A percentile compares a stretch with the other conserved stretches of the same genome.
These are phyloP conservation scores for Fusarium armeniacum DNA, from an alignment of 2,329 filamentous ascomycete species.

Conservation along the genomic window DNA sequence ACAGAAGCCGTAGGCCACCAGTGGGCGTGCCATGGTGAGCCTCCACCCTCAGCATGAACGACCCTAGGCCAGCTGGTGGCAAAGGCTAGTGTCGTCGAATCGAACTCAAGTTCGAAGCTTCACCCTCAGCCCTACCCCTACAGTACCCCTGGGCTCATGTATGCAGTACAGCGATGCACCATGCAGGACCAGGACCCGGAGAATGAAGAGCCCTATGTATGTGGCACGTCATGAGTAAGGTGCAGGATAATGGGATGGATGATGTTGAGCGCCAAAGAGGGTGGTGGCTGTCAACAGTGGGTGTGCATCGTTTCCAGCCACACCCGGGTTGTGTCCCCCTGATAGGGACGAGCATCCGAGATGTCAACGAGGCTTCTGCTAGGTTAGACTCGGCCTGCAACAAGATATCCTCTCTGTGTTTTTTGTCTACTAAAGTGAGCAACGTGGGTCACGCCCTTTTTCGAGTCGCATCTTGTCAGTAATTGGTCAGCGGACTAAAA, in stretches of 20 bases:
- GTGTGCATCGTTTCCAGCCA: constrained; percentile 30
- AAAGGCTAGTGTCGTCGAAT: constrained; percentile 42
- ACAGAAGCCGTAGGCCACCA: constrained; percentile 37
- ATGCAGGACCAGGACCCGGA: constrained; percentile 31
- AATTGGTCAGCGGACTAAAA: constrained; percentile 12
- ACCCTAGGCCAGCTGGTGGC: constrained; percentile 51
- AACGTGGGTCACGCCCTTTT: constrained; percentile 38
- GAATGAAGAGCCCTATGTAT: constrained; percentile 34
- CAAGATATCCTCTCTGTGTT: constrained; percentile 1
- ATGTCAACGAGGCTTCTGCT: constrained; percentile 38
- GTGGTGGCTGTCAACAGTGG: not conserved
- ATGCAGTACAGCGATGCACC: constrained; percentile 32
- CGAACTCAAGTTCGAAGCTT: constrained; percentile 44
- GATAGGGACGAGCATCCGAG: constrained; percentile 33
- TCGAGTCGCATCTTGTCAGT: constrained; percentile 31
- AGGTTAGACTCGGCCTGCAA: constrained; percentile 10
- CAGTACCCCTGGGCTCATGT: constrained; percentile 39
- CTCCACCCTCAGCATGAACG: constrained; percentile 45
- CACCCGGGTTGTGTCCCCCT: constrained; percentile 25
- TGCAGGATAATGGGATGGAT: constrained; percentile 15
- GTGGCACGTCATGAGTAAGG: constrained; percentile 45
- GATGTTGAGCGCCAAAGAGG: constrained; percentile 15
- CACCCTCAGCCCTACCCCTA: constrained; percentile 48
- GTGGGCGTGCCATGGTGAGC: constrained; percentile 36
- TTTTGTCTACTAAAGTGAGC: constrained; percentile 10